Conservation (phyloP, 805 yeast species). For the Ogataea populi-albae region DNA sequence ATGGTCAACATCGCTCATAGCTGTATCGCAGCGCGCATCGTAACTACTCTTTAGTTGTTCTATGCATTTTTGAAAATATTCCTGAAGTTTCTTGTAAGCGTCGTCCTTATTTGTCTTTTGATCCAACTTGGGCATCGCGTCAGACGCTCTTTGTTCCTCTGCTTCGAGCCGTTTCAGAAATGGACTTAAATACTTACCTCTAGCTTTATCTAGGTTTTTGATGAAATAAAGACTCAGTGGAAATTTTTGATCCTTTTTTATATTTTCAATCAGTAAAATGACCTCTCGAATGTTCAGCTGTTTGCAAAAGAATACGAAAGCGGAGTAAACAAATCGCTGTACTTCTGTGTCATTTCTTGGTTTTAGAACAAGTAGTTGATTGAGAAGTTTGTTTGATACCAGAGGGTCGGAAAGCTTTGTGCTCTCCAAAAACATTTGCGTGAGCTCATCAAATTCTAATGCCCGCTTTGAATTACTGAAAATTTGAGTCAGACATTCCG, state of each 20-base stretch:
- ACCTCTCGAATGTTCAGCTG: conserved; percentile 13
- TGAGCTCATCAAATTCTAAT: conserved; percentile 6
- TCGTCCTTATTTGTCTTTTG: conserved; percentile 4
- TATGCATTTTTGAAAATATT: conserved; percentile 15
- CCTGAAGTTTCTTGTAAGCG: conserved; percentile 13
- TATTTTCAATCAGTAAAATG: conserved; percentile 13
- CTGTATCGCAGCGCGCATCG: conserved; percentile 3
- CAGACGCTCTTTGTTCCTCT: background rate
- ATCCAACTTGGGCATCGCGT: conserved; percentile 4
- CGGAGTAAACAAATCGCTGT: conserved; percentile 12
- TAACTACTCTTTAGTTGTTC: conserved; percentile 8
- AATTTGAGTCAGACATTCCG: conserved; percentile 6
- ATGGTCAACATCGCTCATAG: conserved; percentile 9
- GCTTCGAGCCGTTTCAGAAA: conserved; percentile 3
- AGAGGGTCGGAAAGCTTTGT: conserved; percentile 10
- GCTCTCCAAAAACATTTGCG: conserved; percentile 10
- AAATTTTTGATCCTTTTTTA: conserved; percentile 14
- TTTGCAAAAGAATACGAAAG: conserved; percentile 13
- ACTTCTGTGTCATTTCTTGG: conserved; percentile 16
- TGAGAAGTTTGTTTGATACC: conserved; percentile 12
- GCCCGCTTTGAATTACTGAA: conserved; percentile 1
- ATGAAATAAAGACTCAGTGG: conserved; percentile 13
- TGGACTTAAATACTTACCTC: background rate
- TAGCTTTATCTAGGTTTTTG: conserved; percentile 5
- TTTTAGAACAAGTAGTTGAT: conserved; percentile 5